phyloP scores from a whole-genome alignment of 2,329 filamentous ascomycete species.

The Verticillium albo-atrum region DNA sequence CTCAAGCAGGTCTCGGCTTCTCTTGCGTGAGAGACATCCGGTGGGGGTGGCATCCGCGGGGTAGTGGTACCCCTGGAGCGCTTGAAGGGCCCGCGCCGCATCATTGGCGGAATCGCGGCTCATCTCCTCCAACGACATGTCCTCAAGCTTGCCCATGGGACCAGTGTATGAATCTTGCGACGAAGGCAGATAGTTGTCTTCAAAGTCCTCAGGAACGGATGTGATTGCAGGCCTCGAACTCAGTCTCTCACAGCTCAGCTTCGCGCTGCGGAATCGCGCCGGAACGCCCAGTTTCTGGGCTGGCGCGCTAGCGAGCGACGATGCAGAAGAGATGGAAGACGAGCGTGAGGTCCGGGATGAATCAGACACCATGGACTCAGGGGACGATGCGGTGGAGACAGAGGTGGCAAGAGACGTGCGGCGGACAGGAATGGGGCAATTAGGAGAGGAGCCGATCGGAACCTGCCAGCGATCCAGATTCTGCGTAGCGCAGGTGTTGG shows the following conservation, averaged over 20 bases:
- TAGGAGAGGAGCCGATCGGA: constrained; percentile 46
- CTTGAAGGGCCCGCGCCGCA: constrained; percentile 55
- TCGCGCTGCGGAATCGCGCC: constrained; percentile 60
- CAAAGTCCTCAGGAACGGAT: constrained; percentile 54
- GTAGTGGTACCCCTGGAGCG: constrained; percentile 52
- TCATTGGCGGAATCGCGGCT: constrained; percentile 40
- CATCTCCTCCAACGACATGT: constrained; percentile 41
- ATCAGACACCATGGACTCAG: constrained; percentile 65
- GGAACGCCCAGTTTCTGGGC: constrained; percentile 53
- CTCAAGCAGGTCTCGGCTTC: constrained; percentile 45
- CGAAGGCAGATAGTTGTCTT: constrained; percentile 44
- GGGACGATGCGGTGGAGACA: constrained; percentile 58
- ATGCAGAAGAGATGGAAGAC: constrained; percentile 61
- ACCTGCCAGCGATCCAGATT: constrained; percentile 48
- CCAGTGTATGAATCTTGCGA: constrained; percentile 55
- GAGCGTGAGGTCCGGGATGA: constrained; percentile 57
- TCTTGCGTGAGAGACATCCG: constrained; percentile 42
- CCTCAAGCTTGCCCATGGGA: constrained; percentile 46
- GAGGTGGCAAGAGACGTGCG: constrained; percentile 61
- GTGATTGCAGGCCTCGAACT: constrained; percentile 48
- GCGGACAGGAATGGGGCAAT: constrained; percentile 43
- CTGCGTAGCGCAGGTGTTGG: constrained; percentile 39
- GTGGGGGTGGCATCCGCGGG: constrained; percentile 30
- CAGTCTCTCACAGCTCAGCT: constrained; percentile 52
- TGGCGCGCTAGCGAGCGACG: constrained; percentile 57